Conservation (phyloP, 169 alveolate species). For the Miamiensis avidus region DNA sequence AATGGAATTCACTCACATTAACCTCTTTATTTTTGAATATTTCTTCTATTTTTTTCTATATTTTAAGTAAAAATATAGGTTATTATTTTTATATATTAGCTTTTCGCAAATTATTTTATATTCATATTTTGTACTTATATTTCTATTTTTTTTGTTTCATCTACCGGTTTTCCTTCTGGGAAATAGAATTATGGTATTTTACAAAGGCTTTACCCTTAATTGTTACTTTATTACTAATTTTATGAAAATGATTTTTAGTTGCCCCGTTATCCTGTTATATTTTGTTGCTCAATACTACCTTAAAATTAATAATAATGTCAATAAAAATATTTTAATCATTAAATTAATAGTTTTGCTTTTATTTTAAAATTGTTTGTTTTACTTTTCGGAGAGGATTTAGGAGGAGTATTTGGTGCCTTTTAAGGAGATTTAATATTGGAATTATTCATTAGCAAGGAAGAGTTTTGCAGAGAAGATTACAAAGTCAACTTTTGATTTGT, state of each 20-base stretch:
- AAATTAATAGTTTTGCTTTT: too few relatives aligned
- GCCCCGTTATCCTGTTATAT: conserved; percentile 14
- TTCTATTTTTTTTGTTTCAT: conserved; percentile 12
- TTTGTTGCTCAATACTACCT: background rate
- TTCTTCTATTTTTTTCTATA: conserved; percentile 55
- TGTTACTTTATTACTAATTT: too few relatives aligned
- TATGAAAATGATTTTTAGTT: too few relatives aligned
- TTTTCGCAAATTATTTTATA: background rate
- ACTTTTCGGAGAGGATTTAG: conserved; percentile 30
- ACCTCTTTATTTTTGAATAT: conserved; percentile 60
- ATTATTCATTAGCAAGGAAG: background rate
- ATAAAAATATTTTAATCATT: background rate
- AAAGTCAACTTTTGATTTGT: conserved; percentile 33
- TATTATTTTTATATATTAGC: background rate
- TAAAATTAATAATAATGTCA: background rate
- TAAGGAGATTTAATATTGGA: background rate
- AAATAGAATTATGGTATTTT: background rate
- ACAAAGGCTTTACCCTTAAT: background rate
- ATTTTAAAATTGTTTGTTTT: background rate
- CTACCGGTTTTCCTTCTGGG: background rate
- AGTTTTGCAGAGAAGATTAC: conserved; percentile 13
- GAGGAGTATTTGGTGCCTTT: conserved; percentile 26
- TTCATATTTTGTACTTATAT: background rate
- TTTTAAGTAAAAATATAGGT: conserved; percentile 22
- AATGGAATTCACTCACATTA: conserved; percentile 60